These are phyloP conservation scores for Metarhizium humberi DNA, from an alignment of 2,329 filamentous ascomycete genomes.

Conservation along the genomic window DNA sequence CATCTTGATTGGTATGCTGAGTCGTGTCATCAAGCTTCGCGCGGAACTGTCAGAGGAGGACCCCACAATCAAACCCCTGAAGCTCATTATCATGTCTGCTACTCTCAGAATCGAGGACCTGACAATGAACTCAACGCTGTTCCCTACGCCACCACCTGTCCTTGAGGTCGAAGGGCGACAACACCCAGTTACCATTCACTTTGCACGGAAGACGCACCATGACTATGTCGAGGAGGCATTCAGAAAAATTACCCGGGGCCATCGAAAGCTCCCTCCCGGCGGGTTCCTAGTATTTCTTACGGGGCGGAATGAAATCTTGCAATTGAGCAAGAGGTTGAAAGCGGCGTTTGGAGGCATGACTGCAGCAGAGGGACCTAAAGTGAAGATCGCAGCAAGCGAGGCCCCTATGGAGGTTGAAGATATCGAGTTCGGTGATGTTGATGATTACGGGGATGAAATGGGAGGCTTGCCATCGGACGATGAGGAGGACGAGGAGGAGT, in stretches of 20 bases:
- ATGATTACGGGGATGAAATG: constrained; percentile 52
- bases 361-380: constrained; percentile 51
- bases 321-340: constrained; percentile 72
- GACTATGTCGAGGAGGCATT: constrained; percentile 91
- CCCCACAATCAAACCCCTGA: constrained; percentile 64
- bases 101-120: constrained; percentile 88
- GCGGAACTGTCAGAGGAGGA: constrained; percentile 66
- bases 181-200: constrained; percentile 83
- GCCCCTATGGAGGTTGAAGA: constrained; percentile 78
- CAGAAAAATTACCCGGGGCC: constrained; percentile 76
- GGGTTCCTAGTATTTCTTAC: constrained; percentile 93
- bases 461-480: constrained; percentile 51
- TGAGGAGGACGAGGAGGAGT: constrained; percentile 47
- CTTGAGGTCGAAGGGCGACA: constrained; percentile 88
- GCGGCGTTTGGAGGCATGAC: constrained; percentile 52
- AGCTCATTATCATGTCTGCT: constrained; percentile 96
- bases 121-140: constrained; percentile 72
- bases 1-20: constrained; percentile 95
- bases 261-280: constrained; percentile 81
- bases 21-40: constrained; percentile 78
- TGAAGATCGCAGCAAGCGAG: constrained; percentile 68
- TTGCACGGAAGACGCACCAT: constrained; percentile 68
- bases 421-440: constrained; percentile 65
- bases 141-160: constrained; percentile 69
- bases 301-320: constrained; percentile 81